phyloP scores from a whole-genome alignment of 176 grass and related monocot species.

The Eragrostis curvula region DNA sequence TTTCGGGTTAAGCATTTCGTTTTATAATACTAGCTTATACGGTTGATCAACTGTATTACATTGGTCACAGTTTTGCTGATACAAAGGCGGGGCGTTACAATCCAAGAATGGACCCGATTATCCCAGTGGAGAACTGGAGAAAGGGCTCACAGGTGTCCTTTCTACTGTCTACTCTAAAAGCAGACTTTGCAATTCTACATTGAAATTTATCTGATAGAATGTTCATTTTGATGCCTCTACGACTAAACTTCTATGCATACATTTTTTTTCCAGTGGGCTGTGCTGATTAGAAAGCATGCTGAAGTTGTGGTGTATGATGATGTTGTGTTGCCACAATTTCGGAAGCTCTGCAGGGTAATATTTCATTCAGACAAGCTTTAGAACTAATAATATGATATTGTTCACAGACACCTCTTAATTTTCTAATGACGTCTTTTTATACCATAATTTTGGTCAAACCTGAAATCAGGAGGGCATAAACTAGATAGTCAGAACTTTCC shows the following conservation, averaged over 20 bases:
- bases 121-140: conserved; percentile 89
- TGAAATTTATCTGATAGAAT: not conserved
- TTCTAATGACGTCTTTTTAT: conserved; percentile 5
- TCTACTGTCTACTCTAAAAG: conserved; percentile 10
- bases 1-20: conserved; percentile 31
- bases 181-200: not conserved
- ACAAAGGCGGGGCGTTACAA: conserved; percentile 94
- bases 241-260: conserved; percentile 18
- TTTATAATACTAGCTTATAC: conserved; percentile 27
- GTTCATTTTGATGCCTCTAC: conserved; percentile 29
- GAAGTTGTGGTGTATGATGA: conserved; percentile 83
- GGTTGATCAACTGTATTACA: conserved; percentile 51
- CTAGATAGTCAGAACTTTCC: not conserved
- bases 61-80: conserved; percentile 91
- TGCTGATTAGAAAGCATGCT: conserved; percentile 96
- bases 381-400: conserved; percentile 10
- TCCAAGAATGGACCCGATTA: conserved; percentile 93
- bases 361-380: conserved; percentile 37
- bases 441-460: not conserved
- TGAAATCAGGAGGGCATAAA: conserved; percentile 15
- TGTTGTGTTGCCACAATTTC: conserved; percentile 74
- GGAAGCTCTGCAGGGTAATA: conserved; percentile 86
- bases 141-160: conserved; percentile 94
- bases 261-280: conserved; percentile 70
- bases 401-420: conserved; percentile 17